Base-by-base conservation (phyloP, 805 yeast species). In the Starmerella scarabaei region DNA sequence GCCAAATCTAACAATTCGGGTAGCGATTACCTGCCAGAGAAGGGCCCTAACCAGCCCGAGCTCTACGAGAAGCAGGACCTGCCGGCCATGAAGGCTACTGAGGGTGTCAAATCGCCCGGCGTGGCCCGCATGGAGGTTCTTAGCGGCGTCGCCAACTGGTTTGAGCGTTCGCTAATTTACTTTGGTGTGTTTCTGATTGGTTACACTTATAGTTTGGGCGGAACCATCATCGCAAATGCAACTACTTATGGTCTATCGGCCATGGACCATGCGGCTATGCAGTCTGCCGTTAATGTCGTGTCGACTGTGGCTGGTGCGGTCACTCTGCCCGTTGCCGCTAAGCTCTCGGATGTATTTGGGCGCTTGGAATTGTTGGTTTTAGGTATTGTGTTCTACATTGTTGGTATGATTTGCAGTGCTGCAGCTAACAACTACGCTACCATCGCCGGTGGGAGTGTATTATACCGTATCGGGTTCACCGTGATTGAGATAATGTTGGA, bases 291-390 rank as follows among this genome's bases (percentile, higher is more conserved):
- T 40, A 66, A 69, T 42, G 77, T 73, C 21, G 66, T 77, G 44
- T 64, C 44, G 19, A n/a, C 43, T 9, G 79, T 77, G 30, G 67
- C 74, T 37, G 79, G 73, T 35, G 80, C 81, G 20, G 82, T 78
- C 15, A 67, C 79, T 3, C 80, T 74, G 53, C 75, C 79, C 3
- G 65, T 72, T 4, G 73, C 66, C 45, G 83, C 84, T 9, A 63
- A 80, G 48, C 58, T 77, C 28, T 68, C 80, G 8, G 82, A 77
- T 55, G 63, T 68, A n/a, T 75, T 75, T 52, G 85, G 85, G 14
- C 71, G 85, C 54, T 49, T 72, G 24, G 73, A 70, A 50, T 58
- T 75, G 37, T 52, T 73, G 17, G 31, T 70, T 16, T 54, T 68
- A 7, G 64, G 77, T 1, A 60, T 75, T 9, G 42, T 77, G 9